These are phyloP conservation scores for Calonectria crousiana DNA, from an alignment of 2,329 filamentous ascomycete genomes.

Conservation along the genomic window DNA sequence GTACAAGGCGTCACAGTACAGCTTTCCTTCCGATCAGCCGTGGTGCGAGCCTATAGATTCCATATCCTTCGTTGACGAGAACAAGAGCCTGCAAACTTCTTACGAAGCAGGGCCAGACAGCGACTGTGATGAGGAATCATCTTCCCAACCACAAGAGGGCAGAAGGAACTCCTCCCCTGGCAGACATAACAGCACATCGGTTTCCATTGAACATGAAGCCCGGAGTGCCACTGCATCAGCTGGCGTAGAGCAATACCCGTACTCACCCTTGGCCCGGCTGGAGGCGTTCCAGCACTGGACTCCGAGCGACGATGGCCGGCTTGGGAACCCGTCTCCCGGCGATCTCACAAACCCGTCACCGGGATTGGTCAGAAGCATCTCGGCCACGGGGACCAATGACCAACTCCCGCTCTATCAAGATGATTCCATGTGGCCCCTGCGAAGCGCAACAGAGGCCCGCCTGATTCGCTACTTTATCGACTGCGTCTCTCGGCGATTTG, in stretches of 20 bases:
- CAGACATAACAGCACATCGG: neutral
- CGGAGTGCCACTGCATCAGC: neutral
- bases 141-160: neutral
- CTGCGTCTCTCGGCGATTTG: constrained; percentile 15
- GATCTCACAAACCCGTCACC: neutral
- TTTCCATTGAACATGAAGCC: neutral
- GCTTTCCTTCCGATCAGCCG: neutral
- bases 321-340: neutral
- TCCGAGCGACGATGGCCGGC: neutral
- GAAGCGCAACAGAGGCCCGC: constrained; percentile 1
- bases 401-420: constrained; percentile 5
- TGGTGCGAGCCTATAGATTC: neutral
- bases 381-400: neutral
- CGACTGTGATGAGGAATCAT: neutral
- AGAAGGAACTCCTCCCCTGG: neutral
- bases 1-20: constrained; percentile 6
- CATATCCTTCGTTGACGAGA: constrained; percentile 9
- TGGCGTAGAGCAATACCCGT: neutral
- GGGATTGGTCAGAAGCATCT: neutral
- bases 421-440: constrained; percentile 14
- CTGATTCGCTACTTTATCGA: constrained; percentile 22
- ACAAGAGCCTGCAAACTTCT: neutral
- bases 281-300: constrained; percentile 1
- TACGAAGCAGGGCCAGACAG: neutral
- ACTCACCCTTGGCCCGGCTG: neutral